Base-by-base conservation (phyloP, 352 stramenopile species). In the Aphanomyces stellatus region DNA sequence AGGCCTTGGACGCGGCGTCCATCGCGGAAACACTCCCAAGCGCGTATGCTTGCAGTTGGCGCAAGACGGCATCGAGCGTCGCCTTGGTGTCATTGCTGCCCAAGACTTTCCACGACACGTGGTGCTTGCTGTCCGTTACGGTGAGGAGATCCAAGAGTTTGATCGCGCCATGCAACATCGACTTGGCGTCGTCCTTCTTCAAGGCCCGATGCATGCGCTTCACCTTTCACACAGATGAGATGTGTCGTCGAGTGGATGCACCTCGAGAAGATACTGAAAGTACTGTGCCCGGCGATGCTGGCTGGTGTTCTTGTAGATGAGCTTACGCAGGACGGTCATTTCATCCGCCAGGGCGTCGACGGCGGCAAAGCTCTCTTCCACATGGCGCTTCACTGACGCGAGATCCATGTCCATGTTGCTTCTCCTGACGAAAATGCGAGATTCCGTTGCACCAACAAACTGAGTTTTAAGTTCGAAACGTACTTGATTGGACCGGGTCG, bases 281-380 rank as follows among this genome's bases (percentile, higher is more conserved):
- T 90, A 95, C 37, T 82, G 82, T 7, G 84, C 80, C 24, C 86
- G 84, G 2, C 86, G 84, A 62, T 95, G 86, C 71, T 95, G 86
- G 71, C 81, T 95, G 55, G 90, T 81, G 67, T 95, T 95, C 69
- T 93, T 95, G 77, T 95, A 95, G 79, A 95, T 90, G 17, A 64
- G 78, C 30, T 81, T 82, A 67, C 88, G 83, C 61, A 93, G 91
- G 11, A 94, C 69, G 37, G 65, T 53, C 3, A 81, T 71, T 48
- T 94, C 86, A 41, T 89, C 74, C 33, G 68, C 69, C 22, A 94
- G 61, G n/a, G 83, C 8, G 25, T 59, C 60, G 19, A 59, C 22
- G 24, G 43, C 41, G 6, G 22, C 19, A 10, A 24, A 17, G n/a
- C 51, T 19, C 7, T 22, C 24, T 19, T 59, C 22, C 15, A 67